Conservation (phyloP, 192 early-diverging fungal species). For the Backusella liffmaniae region DNA sequence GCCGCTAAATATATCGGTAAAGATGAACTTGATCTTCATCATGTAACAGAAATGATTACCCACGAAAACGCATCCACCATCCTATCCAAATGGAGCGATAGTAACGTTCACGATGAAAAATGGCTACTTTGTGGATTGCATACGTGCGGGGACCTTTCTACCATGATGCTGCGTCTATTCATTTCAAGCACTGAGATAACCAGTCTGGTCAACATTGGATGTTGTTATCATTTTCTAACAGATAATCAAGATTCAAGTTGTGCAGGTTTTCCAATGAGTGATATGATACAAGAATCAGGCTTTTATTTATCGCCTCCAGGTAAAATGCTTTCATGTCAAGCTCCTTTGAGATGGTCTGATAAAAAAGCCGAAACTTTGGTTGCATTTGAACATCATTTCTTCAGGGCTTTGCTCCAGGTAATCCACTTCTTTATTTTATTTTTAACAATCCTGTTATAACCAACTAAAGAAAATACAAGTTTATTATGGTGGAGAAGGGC, state of each 20-base stretch:
- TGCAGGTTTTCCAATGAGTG: slow-evolving; percentile 48
- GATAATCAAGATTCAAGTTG: slow-evolving; percentile 32
- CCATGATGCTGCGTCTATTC: slow-evolving; percentile 66
- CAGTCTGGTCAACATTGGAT: slow-evolving; percentile 68
- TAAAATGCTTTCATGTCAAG: slow-evolving; percentile 77
- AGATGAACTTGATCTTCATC: slow-evolving; percentile 37
- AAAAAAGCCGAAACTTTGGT: slow-evolving; percentile 51
- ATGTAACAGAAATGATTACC: slow-evolving; percentile 46
- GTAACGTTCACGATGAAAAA: slow-evolving; percentile 6
- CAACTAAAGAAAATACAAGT: background rate
- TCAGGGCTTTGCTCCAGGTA: slow-evolving; percentile 74
- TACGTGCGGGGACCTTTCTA: slow-evolving; percentile 81
- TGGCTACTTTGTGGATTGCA: slow-evolving; percentile 84
- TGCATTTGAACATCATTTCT: slow-evolving; percentile 69
- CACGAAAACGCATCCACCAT: slow-evolving; percentile 41
- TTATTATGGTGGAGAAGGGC: slow-evolving; percentile 55
- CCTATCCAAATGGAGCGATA: slow-evolving; percentile 27
- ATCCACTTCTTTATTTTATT: no score
- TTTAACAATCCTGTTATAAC: no score
- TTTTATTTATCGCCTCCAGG: slow-evolving; percentile 55
- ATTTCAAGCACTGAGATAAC: slow-evolving; percentile 47
- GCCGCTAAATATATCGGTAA: slow-evolving; percentile 37
- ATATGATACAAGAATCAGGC: slow-evolving; percentile 19
- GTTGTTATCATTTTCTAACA: slow-evolving; percentile 85
- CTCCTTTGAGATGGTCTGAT: slow-evolving; percentile 69